These are phyloP conservation scores for Cyberlindnera veronae DNA, from an alignment of 805 yeast species.

Conservation along the genomic window DNA sequence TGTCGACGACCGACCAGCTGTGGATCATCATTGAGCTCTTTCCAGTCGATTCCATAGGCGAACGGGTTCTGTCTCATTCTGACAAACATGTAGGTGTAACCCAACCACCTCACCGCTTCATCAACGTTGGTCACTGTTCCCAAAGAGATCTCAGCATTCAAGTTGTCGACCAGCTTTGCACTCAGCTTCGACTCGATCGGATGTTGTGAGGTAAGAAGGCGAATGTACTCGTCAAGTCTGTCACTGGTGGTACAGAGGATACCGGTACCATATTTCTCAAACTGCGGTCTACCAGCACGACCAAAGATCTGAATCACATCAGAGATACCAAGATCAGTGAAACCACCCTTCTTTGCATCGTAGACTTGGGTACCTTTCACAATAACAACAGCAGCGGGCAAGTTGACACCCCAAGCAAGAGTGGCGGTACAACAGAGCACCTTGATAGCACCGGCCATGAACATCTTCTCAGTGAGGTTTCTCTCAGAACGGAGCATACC, in stretches of 20 bases:
- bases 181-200: conserved; percentile 88
- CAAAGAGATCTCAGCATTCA: conserved; percentile 93
- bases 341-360: conserved; percentile 93
- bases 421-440: conserved; percentile 96
- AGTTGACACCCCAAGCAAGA: conserved; percentile 98
- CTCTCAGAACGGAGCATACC: conserved; percentile 93
- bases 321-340: conserved; percentile 87
- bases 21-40: conserved; percentile 80
- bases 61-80: conserved; percentile 94
- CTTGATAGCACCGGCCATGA: conserved; percentile 77
- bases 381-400: conserved; percentile 97
- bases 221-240: conserved; percentile 80
- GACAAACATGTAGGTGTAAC: conserved; percentile 91
- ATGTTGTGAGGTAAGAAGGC: conserved; percentile 87
- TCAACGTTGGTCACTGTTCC: conserved; percentile 94
- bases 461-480: conserved; percentile 84
- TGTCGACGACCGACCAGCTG: conserved; percentile 68
- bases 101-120: conserved; percentile 97
- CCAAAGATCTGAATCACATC: conserved; percentile 98
- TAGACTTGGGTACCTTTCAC: conserved; percentile 96
- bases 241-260: conserved; percentile 82
- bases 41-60: conserved; percentile 88
- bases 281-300: conserved; percentile 99
- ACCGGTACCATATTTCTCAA: conserved; percentile 89
- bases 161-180: conserved; percentile 79